Percentiles rank a stretch among this genome's conserved stretches.
Conservation (phyloP, 495 filamentous ascomycete species). For the Annulohypoxylon maeteangense region DNA sequence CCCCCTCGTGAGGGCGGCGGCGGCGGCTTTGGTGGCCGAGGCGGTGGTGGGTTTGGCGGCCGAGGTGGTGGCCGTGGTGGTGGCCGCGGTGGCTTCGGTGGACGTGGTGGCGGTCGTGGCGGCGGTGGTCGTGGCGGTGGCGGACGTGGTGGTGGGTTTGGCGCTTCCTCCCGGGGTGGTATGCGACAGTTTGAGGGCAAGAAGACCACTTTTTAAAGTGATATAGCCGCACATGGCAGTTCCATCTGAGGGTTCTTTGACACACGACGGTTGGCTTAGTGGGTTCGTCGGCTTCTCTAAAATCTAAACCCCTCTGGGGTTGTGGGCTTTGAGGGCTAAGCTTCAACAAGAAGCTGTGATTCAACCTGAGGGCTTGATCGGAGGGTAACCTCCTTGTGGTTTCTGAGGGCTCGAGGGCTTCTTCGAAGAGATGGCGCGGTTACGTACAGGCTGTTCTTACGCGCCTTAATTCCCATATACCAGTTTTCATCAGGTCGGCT, state of each 20-base stretch:
- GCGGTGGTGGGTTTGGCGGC: conserved; percentile 62
- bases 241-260: conserved; percentile 54
- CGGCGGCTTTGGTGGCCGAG: conserved; percentile 54
- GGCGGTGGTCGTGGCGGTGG: conserved; percentile 59
- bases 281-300: conserved; percentile 62
- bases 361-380: conserved; percentile 62
- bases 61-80: conserved; percentile 59
- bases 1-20: conserved; percentile 65
- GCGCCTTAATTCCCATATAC: conserved; percentile 45
- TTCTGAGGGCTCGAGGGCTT: conserved; percentile 54
- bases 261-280: conserved; percentile 58
- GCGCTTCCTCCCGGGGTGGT: conserved; percentile 46
- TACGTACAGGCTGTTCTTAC: conserved; percentile 29
- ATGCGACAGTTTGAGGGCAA: conserved; percentile 79
- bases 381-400: conserved; percentile 47
- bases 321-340: conserved; percentile 62
- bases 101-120: conserved; percentile 57
- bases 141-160: conserved; percentile 57
- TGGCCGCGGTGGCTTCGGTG: conserved; percentile 58
- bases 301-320: conserved; percentile 52
- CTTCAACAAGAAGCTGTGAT: conserved; percentile 57
- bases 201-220: conserved; percentile 86
- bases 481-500: conserved; percentile 40
- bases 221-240: conserved; percentile 52
- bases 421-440: conserved; percentile 20